Percentiles rank a stretch among this genome's conserved stretches.
Evolutionary conservation across 352 stramenopile genomes (phyloP).

Genomic region (Hyaloperonospora brassicae): DNA sequence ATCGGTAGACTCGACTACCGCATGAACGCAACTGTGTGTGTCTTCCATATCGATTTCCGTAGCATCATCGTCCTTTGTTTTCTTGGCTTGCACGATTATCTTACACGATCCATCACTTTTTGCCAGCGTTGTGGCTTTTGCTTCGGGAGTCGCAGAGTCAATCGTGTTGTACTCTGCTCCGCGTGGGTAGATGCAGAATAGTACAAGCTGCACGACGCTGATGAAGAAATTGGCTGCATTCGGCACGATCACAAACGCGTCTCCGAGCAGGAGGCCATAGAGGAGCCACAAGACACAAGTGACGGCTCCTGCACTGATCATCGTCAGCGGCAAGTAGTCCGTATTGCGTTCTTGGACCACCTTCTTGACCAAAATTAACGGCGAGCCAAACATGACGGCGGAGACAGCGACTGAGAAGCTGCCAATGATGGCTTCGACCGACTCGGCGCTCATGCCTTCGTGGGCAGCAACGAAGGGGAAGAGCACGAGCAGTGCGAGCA

Average conservation of each 20-base stretch:
- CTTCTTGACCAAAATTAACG: conserved; percentile 37
- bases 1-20: no score
- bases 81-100: no score
- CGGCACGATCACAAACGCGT: conserved; percentile 53
- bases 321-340: conserved; percentile 33
- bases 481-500: conserved; percentile 29
- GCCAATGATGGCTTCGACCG: conserved; percentile 38
- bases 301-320: conserved; percentile 43
- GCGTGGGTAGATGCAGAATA: conserved; percentile 34
- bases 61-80: no score
- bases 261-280: conserved; percentile 41
- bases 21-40: no score
- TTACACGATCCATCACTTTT: no score
- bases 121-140: no score
- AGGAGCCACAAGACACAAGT: conserved; percentile 48
- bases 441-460: conserved; percentile 6
- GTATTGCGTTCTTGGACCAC: conserved; percentile 44
- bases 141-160: no score
- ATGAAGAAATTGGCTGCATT: conserved; percentile 57
- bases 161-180: conserved; percentile 26
- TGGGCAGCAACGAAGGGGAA: conserved; percentile 28
- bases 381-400: conserved; percentile 56
- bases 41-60: no score
- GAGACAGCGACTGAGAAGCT: conserved; percentile 47
- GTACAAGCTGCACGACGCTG: conserved; percentile 40